These are phyloP conservation scores for Alternaria tenuissima DNA, from an alignment of 2,329 filamentous ascomycete genomes.

Conservation along the genomic window DNA sequence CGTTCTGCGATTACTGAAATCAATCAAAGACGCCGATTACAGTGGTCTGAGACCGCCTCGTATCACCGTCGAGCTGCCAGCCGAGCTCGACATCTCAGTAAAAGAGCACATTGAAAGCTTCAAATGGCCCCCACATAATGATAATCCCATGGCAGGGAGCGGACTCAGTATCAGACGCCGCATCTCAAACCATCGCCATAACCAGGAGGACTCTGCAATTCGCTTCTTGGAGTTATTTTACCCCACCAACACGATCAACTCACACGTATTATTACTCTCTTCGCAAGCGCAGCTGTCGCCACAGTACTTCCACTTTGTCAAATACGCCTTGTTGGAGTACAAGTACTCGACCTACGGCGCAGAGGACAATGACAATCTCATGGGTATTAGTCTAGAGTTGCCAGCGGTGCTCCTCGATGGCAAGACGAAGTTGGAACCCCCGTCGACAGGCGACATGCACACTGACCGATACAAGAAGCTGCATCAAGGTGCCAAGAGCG, in stretches of 20 bases:
- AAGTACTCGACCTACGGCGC: slow-evolving; percentile 68
- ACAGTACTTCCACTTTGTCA: slow-evolving; percentile 86
- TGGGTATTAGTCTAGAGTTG: slow-evolving; percentile 82
- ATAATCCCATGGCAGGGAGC: slow-evolving; percentile 45
- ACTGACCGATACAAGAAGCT: slow-evolving; percentile 38
- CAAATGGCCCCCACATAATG: slow-evolving; percentile 67
- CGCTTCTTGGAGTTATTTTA: slow-evolving; percentile 89
- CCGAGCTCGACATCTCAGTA: slow-evolving; percentile 71
- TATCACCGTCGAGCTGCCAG: slow-evolving; percentile 84
- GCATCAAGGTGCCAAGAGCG: slow-evolving; percentile 45
- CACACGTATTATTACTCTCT: slow-evolving; percentile 85
- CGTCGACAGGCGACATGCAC: slow-evolving; percentile 52
- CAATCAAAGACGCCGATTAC: slow-evolving; percentile 79
- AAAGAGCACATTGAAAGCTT: slow-evolving; percentile 70
- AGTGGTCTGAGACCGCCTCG: slow-evolving; percentile 73
- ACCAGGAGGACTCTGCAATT: slow-evolving; percentile 74
- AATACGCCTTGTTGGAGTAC: slow-evolving; percentile 79
- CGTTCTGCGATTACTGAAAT: slow-evolving; percentile 79
- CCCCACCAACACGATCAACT: slow-evolving; percentile 68
- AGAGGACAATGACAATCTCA: slow-evolving; percentile 63
- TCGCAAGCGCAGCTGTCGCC: slow-evolving; percentile 81
- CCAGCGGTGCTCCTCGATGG: slow-evolving; percentile 72
- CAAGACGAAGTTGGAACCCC: slow-evolving; percentile 61
- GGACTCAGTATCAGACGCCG: slow-evolving; percentile 76
- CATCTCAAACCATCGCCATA: slow-evolving; percentile 67